These are phyloP conservation scores for Beauveria australis DNA, from an alignment of 2,329 filamentous ascomycete species.

Conservation along the genomic window DNA sequence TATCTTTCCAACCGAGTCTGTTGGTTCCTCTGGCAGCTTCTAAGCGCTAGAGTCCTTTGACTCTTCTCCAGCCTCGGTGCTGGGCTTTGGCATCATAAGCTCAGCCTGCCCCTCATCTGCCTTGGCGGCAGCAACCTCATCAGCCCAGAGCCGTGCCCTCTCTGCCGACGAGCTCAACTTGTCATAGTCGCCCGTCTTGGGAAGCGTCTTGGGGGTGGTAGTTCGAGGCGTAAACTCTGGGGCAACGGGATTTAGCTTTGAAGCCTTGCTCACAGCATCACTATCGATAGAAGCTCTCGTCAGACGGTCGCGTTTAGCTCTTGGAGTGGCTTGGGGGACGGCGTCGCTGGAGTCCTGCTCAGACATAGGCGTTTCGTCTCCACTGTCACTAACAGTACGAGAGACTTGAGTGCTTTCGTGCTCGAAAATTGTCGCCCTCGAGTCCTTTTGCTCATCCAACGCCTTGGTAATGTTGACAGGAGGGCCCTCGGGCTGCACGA, in stretches of 20 bases:
- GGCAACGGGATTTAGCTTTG: constrained; percentile 47
- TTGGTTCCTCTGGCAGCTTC: constrained; percentile 15
- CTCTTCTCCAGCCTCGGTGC: not conserved
- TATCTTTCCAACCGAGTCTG: constrained; percentile 14
- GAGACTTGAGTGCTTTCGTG: constrained; percentile 10
- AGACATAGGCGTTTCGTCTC: constrained; percentile 10
- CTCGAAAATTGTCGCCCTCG: not conserved
- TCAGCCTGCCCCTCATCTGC: constrained; percentile 9
- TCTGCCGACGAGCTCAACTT: constrained; percentile 7
- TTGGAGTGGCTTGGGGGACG: constrained; percentile 20
- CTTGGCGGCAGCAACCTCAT: constrained; percentile 22
- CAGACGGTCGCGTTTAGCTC: constrained; percentile 10
- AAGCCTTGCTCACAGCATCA: constrained; percentile 6
- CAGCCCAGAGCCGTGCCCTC: constrained; percentile 19
- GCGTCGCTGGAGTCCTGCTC: constrained; percentile 4
- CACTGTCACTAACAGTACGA: constrained; percentile 11
- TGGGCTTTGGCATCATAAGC: not conserved
- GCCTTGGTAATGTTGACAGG: constrained; percentile 5
- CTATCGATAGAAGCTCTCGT: not conserved
- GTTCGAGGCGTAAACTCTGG: constrained; percentile 44
- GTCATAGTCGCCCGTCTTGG: not conserved
- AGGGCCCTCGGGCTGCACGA: constrained; percentile 18
- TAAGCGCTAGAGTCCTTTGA: constrained; percentile 14
- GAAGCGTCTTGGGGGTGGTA: not conserved
- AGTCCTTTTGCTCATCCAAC: constrained; percentile 6